Base-by-base conservation (phyloP, 176 grass and related monocot genomes). In the Themeda triandra region DNA sequence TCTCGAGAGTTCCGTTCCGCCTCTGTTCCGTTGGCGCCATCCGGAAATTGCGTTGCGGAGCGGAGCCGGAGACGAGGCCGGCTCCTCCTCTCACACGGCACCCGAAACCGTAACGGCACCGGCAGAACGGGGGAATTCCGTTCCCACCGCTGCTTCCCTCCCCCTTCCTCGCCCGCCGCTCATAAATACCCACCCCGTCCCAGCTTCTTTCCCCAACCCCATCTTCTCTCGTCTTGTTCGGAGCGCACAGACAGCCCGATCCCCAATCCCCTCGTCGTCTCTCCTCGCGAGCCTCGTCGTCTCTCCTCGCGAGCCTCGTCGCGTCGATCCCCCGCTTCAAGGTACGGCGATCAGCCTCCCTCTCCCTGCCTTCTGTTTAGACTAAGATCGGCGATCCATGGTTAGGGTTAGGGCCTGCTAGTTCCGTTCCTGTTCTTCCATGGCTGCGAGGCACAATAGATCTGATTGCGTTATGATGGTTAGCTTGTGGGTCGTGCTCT, bases 281-380 rank as follows among this genome's bases (percentile, higher is more conserved):
- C 70, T 15, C 11, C 39, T n/a, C n/a, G n/a, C n/a, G n/a, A n/a
- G n/a, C n/a, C n/a, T n/a, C n/a, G n/a, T n/a, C n/a, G n/a, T n/a
- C n/a, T n/a, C n/a, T n/a, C n/a, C n/a, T 6, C 39, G 63, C 35
- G 6, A 35, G 25, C 6, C 10, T 80, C 77, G 77, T 30, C 10
- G 80, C 84, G 69, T 30, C 59, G 69, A 29, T 63, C 31, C 83
- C 83, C n/a, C 62, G 37, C 76, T n/a, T 75, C 69, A 87, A 81
- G 85, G 85, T 87, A 87, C 7, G 77, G 31, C 27, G 17, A 62
- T 40, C 37, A 40, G 7, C 3, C 0, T 44, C n/a, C n/a, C n/a
- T n/a, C n/a, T n/a, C n/a, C n/a, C n/a, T n/a, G n/a, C n/a, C n/a
- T n/a, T n/a, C n/a, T n/a, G n/a, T n/a, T n/a, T 72, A 17, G 39